Base-by-base conservation (phyloP, 2,329 filamentous ascomycete genomes). In the Aaosphaeria arxii region DNA sequence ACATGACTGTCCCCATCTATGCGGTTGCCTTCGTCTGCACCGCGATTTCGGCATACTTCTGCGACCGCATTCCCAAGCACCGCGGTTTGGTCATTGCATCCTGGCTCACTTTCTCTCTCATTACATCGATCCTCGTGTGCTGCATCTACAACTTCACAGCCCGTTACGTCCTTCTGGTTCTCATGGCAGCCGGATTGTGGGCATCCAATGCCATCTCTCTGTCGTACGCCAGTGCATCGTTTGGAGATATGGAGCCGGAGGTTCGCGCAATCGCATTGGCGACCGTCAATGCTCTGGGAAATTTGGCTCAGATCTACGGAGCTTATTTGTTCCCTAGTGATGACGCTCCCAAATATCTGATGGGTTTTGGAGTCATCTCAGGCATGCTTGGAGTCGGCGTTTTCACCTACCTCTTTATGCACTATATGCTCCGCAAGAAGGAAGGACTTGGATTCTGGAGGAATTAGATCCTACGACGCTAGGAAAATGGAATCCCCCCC, bases 131-230 rank as follows among this genome's bases (percentile, higher is more conserved):
- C 50, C 54, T 67, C 45, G 67, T 74, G 9, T 72, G 71, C 51
- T 55, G 56, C 5, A 62, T 81, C 3, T 80, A 80, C 61, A 64
- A 77, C 58, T 78, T 75, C 61, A 77, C 69, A 1, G 79, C 77
- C 1, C 71, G 80, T 5, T 83, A 83, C 52, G 77, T 71, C 0
- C 67, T 83, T 1, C 71, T 83, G 0, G 77, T 82, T 2, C 67
- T 83, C 47, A 80, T 82, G 77, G 78, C 78, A 0, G 74, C 76
- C 1, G 80, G 78, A 0, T 67, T 82, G 0, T 82, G 77, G 79
- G 69, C 76, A 0, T 74, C 75, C 1, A 82, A 83, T 55, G 78
- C 74, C 1, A 69, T 77, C 2, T 70, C 74, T 0, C 67, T 83
- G 13, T 73, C 77, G 0, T 82, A 77, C 48, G 77, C 76, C 0